Conservation (phyloP, 2,329 filamentous ascomycete species). For the Penicillium sclerotigenum region DNA sequence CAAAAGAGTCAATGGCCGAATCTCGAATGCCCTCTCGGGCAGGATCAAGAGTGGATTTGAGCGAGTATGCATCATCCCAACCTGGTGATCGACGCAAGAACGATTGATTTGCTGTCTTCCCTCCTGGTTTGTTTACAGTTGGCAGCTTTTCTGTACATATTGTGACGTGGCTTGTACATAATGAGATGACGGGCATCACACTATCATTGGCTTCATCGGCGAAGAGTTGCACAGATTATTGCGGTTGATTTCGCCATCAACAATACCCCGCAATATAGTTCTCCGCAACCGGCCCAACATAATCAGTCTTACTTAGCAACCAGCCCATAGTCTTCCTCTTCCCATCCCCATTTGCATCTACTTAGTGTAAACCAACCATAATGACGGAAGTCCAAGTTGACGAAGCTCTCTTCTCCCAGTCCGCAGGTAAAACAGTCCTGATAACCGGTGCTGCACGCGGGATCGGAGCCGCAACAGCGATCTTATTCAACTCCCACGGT, state of each 20-base stretch:
- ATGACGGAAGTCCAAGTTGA: background rate
- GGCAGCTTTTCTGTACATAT: background rate
- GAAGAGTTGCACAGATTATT: background rate
- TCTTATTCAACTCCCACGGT: slow-evolving; percentile 35
- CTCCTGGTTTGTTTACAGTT: background rate
- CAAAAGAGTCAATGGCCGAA: slow-evolving; percentile 24
- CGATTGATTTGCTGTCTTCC: slow-evolving; percentile 17
- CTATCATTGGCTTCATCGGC: background rate
- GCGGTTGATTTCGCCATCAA: background rate
- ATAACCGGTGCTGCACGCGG: slow-evolving; percentile 44
- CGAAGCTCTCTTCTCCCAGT: background rate
- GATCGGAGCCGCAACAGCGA: slow-evolving; percentile 43
- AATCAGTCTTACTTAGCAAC: background rate
- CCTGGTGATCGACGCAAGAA: slow-evolving; percentile 28
- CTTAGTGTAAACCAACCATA: background rate
- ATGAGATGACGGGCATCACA: background rate
- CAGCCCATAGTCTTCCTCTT: background rate
- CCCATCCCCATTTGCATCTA: background rate
- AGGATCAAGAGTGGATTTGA: slow-evolving; percentile 22
- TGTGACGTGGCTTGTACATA: background rate
- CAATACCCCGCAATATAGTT: background rate
- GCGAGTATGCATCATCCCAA: slow-evolving; percentile 23
- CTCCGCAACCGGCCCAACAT: background rate
- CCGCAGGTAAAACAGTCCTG: slow-evolving; percentile 35
- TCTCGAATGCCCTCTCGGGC: slow-evolving; percentile 21